A percentile compares a stretch with the other conserved stretches of the same genome.
Conservation (phyloP, 768 basidiomycete species). For the Lentinus brumalis region DNA sequence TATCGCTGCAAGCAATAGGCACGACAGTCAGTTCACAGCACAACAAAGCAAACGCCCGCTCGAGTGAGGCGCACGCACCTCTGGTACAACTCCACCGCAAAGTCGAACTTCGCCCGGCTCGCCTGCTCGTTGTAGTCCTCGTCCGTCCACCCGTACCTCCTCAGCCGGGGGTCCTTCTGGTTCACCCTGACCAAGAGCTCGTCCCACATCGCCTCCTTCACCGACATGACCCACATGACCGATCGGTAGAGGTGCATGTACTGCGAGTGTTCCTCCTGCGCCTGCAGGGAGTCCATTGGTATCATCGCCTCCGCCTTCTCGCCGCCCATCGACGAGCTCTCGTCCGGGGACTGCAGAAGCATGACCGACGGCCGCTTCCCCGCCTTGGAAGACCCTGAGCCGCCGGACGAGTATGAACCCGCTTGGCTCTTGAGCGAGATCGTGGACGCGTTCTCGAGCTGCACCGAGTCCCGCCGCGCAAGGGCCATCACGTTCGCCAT, state of each 20-base stretch:
- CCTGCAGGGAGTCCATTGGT: slow-evolving; percentile 15
- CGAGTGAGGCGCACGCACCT: slow-evolving; percentile 17
- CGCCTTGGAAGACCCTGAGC: not conserved
- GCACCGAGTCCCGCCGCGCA: not conserved
- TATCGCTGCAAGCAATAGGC: slow-evolving; percentile 21
- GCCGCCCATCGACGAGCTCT: slow-evolving; percentile 19
- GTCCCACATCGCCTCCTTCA: slow-evolving; percentile 35
- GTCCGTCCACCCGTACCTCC: slow-evolving; percentile 26
- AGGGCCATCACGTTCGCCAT: not conserved
- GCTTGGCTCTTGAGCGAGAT: slow-evolving; percentile 6
- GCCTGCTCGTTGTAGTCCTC: slow-evolving; percentile 21
- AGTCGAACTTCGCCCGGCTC: slow-evolving; percentile 27
- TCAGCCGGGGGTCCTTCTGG: slow-evolving; percentile 11
- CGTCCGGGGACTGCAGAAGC: slow-evolving; percentile 15
- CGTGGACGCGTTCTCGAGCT: slow-evolving; percentile 1
- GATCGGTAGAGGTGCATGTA: slow-evolving; percentile 31
- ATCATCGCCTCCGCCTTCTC: slow-evolving; percentile 19
- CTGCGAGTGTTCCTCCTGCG: slow-evolving; percentile 23
- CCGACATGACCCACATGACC: slow-evolving; percentile 24
- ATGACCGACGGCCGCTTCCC: slow-evolving; percentile 10
- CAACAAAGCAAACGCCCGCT: no score
- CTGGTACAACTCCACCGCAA: slow-evolving; percentile 26
- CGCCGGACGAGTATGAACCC: slow-evolving; percentile 9
- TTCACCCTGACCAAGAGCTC: slow-evolving; percentile 26
- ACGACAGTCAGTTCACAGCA: not conserved